Percentiles rank a stretch among this genome's conserved stretches.
Conservation (phyloP, 1,284 basidiomycete genomes). For the Moniliophthora roreri region DNA sequence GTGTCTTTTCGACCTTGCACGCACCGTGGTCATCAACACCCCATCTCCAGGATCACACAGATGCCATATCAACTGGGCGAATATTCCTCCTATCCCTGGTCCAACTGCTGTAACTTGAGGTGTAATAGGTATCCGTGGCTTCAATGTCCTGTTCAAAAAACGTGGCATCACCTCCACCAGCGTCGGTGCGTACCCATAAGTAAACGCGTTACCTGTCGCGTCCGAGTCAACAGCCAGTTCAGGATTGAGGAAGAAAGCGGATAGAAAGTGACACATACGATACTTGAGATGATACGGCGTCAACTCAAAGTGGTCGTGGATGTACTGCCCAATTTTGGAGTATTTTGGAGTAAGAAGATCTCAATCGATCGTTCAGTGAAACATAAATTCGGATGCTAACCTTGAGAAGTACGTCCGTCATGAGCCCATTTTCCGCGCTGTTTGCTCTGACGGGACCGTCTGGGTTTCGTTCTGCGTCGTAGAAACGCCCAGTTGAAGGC, state of each 20-base stretch:
- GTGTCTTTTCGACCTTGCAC: too few relatives aligned
- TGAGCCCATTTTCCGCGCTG: conserved; percentile 15
- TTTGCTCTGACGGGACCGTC: conserved; percentile 12
- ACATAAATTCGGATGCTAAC: conserved; percentile 1
- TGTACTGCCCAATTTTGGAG: conserved; percentile 12
- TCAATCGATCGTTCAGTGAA: not conserved
- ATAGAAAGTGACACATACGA: conserved; percentile 4
- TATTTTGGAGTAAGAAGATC: not conserved
- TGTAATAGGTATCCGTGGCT: conserved; percentile 5
- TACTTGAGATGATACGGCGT: conserved; percentile 13
- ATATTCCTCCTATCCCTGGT: conserved; percentile 12
- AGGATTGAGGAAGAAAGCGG: not conserved
- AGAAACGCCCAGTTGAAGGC: not conserved
- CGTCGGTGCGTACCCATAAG: conserved; percentile 4
- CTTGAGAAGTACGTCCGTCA: conserved; percentile 12
- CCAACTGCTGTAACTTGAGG: conserved; percentile 8
- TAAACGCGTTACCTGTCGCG: conserved; percentile 4
- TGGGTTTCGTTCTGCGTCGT: conserved; percentile 11
- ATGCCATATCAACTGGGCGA: conserved; percentile 16
- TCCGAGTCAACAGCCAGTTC: not conserved
- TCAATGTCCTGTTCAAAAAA: conserved; percentile 12
- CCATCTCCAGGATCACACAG: conserved; percentile 15
- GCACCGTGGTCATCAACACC: conserved; percentile 14
- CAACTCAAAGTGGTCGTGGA: conserved; percentile 10
- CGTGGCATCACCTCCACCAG: conserved; percentile 6